Conservation (phyloP, 225 moss, liverwort and hornwort genomes). For the Anthoceros angustus region DNA sequence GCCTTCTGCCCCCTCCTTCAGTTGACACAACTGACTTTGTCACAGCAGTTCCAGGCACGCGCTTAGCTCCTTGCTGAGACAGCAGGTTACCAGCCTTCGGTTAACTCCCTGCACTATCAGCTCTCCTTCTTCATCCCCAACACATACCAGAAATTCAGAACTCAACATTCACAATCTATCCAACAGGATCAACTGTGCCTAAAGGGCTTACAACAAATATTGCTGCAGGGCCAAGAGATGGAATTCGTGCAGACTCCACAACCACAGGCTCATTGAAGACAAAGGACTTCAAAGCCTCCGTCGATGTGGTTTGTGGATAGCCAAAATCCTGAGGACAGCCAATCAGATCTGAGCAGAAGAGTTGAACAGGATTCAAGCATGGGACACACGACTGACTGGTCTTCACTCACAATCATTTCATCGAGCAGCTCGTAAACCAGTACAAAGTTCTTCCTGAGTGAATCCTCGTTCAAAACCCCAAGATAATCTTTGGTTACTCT, state of each 20-base stretch:
- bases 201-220: slow-evolving; percentile 67
- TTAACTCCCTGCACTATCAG: background rate
- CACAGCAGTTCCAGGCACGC: slow-evolving; percentile 84
- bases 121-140: no score
- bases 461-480: slow-evolving; percentile 92
- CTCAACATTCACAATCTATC: background rate
- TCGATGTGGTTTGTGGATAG: slow-evolving; percentile 92
- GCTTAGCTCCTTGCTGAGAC: slow-evolving; percentile 87
- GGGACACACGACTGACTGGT: background rate
- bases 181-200: background rate
- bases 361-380: background rate
- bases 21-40: slow-evolving; percentile 91
- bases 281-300: slow-evolving; percentile 88
- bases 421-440: slow-evolving; percentile 96
- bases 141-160: background rate
- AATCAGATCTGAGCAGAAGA: background rate
- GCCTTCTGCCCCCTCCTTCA: slow-evolving; percentile 72
- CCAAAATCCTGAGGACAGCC: slow-evolving; percentile 62
- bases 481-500: slow-evolving; percentile 93
- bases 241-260: slow-evolving; percentile 82
- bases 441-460: slow-evolving; percentile 89
- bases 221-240: slow-evolving; percentile 87
- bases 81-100: background rate
- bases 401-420: slow-evolving; percentile 85
- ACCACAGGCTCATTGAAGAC: slow-evolving; percentile 99